Conservation (phyloP, 139 green algal genomes). For the Nannochloris sp. region DNA sequence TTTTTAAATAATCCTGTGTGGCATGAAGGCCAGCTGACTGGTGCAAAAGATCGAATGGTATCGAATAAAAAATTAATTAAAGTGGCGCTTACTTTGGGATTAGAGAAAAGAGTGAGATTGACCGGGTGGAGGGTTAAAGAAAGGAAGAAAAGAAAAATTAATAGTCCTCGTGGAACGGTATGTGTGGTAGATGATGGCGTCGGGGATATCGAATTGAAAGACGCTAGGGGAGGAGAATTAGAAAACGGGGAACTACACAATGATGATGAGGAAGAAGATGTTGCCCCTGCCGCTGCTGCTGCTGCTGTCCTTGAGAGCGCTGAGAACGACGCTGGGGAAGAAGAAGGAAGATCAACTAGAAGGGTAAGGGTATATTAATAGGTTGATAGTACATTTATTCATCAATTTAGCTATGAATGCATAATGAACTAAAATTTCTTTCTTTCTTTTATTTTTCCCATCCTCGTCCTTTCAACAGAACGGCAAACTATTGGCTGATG, state of each 20-base stretch:
- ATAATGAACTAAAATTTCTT: background rate
- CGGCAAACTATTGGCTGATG: constrained; percentile 41
- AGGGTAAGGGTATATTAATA: too few relatives aligned
- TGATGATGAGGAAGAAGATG: too few relatives aligned
- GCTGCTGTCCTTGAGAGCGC: too few relatives aligned
- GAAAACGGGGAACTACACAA: background rate
- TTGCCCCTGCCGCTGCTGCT: too few relatives aligned
- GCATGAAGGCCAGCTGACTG: constrained; percentile 40
- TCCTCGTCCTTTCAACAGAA: constrained; percentile 3
- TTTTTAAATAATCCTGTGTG: constrained; percentile 10
- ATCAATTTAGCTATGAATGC: too few relatives aligned
- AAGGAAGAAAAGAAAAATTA: background rate
- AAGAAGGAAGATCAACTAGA: too few relatives aligned
- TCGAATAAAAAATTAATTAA: constrained; percentile 23
- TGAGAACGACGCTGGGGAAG: too few relatives aligned
- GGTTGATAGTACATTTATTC: too few relatives aligned
- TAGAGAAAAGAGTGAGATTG: background rate
- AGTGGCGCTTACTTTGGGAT: background rate
- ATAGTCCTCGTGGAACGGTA: too few relatives aligned
- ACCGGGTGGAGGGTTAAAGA: background rate
- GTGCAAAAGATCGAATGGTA: constrained; percentile 33
- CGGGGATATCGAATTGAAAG: too few relatives aligned
- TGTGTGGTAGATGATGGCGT: too few relatives aligned
- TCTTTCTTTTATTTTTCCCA: background rate
- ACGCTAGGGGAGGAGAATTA: background rate